phyloP scores from a whole-genome alignment of 805 yeast genomes.

The Torulaspora maleeae region DNA sequence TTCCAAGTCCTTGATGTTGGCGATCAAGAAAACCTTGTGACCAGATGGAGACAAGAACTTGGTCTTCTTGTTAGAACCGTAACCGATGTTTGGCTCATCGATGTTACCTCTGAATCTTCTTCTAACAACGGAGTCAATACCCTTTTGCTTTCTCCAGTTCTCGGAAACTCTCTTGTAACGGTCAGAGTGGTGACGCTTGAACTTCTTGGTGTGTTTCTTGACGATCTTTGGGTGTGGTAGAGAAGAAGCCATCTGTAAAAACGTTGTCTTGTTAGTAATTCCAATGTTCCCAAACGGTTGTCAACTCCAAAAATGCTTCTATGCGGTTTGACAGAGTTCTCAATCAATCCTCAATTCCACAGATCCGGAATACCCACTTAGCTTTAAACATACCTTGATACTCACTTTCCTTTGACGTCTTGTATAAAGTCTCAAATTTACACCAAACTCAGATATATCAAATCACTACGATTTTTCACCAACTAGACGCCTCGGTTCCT shows the following conservation, averaged over 20 bases:
- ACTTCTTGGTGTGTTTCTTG: constrained; percentile 97
- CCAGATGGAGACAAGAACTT: constrained; percentile 95
- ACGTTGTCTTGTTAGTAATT: constrained; percentile 5
- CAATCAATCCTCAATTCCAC: neutral
- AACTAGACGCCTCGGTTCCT: neutral
- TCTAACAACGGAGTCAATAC: constrained; percentile 99
- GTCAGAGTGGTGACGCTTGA: constrained; percentile 99
- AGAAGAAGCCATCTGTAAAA: constrained; percentile 81
- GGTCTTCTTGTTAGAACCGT: constrained; percentile 99
- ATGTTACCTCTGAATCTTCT: constrained; percentile 99
- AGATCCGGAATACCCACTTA: neutral
- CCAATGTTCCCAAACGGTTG: neutral
- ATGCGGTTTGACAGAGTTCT: no score
- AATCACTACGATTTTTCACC: neutral
- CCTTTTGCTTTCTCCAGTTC: constrained; percentile 99
- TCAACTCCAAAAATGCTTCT: no score
- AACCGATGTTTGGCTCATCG: constrained; percentile 99
- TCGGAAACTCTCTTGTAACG: constrained; percentile 97
- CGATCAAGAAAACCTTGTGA: constrained; percentile 93
- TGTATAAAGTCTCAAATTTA: neutral
- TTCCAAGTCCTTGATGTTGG: constrained; percentile 91
- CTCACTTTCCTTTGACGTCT: constrained; percentile 10
- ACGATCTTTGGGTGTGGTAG: constrained; percentile 99
- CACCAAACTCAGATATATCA: neutral
- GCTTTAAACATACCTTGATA: constrained; percentile 13